Evolutionary conservation across 208 protist species (phyloP), one percentile per base, ranked within the genome.

Genomic region (Wallacemonas rigidus): DNA sequence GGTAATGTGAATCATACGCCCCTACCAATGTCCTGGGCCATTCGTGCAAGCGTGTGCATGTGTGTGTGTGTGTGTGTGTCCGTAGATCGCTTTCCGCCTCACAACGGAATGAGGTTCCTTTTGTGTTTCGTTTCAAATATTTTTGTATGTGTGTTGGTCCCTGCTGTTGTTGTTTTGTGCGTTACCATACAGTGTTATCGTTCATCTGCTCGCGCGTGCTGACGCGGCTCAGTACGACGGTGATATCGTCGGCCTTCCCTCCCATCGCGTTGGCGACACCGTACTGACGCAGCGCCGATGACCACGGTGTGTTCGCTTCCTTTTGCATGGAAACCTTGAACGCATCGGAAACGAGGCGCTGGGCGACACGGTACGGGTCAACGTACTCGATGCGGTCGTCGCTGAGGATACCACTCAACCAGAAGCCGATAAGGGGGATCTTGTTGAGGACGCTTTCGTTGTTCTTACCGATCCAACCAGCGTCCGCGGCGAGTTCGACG

Each of bases 161-260:
- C 51, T 7, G n/a, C 36, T 45, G 44, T 57, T 62, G 17, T 36
- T 62, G 26, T 17, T 39, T 26, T 56, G 35, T 17, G 39, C 15
- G 38, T 81, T 79, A 95, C 88, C 88, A 93, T 8, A 76, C 62
- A 36, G 70, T 79, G 67, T 76, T 86, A 45, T 87, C 75, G 69
- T 81, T 89, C 67, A 95, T 73, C 71, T 88, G 81, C 77, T 93
- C 88, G 50, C 94, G 89, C 3, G 86, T 90, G 71, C 80, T 88
- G 39, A 98, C 92, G 44, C 91, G 90, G 68, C 87, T 89, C 17
- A 98, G 77, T 14, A 98, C 72, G 14, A 97, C 75, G 11, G 94
- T 98, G 56, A 98, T 94, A 65, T 98, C 94, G 55, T 98, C 94
- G 57, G 81, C 56, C 85, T 98, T 98, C 17, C 94, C 94, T 45